Base-by-base conservation (phyloP, 2,329 filamentous ascomycete species). In the Clonostachys byssicola region DNA sequence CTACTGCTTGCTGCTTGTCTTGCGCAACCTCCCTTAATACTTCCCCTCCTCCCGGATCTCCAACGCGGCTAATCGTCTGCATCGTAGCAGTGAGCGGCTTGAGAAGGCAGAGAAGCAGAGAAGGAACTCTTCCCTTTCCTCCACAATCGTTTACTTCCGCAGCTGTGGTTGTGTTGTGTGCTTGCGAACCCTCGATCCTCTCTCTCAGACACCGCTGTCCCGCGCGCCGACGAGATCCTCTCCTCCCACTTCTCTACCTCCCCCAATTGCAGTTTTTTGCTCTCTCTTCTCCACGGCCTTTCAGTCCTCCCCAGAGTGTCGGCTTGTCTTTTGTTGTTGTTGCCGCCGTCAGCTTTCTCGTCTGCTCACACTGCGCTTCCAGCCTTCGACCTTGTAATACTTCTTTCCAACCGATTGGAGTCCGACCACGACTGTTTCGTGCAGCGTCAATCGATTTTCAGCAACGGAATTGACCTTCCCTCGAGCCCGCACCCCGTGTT, bases 41-140 rank as follows among this genome's bases (percentile, higher is more conserved):
- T 23, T 42, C 35, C 34, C 45, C 39, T n/a, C 42, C 23, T 42
- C 45, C 40, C 48, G 54, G 51, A 55, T 57, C 54, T 54, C 49
- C 56, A 56, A 58, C 54, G 57, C 56, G 57, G 56, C 59, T 60
- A 60, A 61, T 54, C 56, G 51, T 59, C 52, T 61, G 58, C 59
- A 60, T 61, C 60, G 57, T 57, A 60, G 57, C 57, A 60, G 57
- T 52, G 57, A 57, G 53, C 42, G 43, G 41, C 42, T 44, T 42
- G 18, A 41, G 34, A 18, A 40, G 40, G 34, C 44, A 16, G 40
- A 45, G 36, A 42, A 46, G 41, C 44, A 34, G 44, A 42, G 18
- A 23, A 12, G 17, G 44, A 42, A 14, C 33, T 44, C 38, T 42
- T 42, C 20, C 40, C 30, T 34, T 39, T 42, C 48, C 10, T 47